phyloP scores from a whole-genome alignment of 2,329 filamentous ascomycete genomes.

The Phialophora chinensis region DNA sequence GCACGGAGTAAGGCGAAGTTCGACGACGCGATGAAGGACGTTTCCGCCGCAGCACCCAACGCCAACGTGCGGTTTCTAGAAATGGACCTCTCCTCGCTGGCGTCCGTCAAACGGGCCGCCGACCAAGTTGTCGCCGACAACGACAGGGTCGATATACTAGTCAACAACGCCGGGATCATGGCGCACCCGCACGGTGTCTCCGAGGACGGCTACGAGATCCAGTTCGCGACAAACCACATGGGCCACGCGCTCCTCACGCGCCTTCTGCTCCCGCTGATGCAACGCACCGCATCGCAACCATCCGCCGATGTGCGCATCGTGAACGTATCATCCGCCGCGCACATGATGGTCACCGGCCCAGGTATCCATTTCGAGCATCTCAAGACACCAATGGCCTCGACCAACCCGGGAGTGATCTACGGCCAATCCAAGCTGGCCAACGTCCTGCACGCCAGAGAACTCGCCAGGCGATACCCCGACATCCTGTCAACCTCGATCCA shows the following conservation, averaged over 20 bases:
- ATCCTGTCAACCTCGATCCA: slow-evolving; percentile 55
- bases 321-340: slow-evolving; percentile 46
- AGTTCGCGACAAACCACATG: slow-evolving; percentile 60
- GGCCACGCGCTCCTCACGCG: slow-evolving; percentile 58
- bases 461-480: slow-evolving; percentile 52
- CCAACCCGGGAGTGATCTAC: slow-evolving; percentile 49
- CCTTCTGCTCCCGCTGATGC: slow-evolving; percentile 52
- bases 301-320: slow-evolving; percentile 55
- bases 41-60: slow-evolving; percentile 41
- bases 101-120: slow-evolving; percentile 46
- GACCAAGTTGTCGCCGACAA: slow-evolving; percentile 45
- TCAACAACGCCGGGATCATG: slow-evolving; percentile 58
- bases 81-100: slow-evolving; percentile 42
- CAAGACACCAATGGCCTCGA: slow-evolving; percentile 39
- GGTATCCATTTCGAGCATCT: slow-evolving; percentile 48
- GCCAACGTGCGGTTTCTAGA: slow-evolving; percentile 47
- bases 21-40: slow-evolving; percentile 46
- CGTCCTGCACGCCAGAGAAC: slow-evolving; percentile 52
- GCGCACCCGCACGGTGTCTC: slow-evolving; percentile 48
- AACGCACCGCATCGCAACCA: slow-evolving; percentile 50
- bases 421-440: slow-evolving; percentile 59
- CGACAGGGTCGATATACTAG: slow-evolving; percentile 52
- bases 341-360: slow-evolving; percentile 37
- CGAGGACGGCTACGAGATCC: slow-evolving; percentile 57
- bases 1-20: slow-evolving; percentile 51